Percentiles rank a stretch among this genome's conserved stretches.
Conservation (phyloP, 805 yeast species). For the Hanseniaspora lindneri region DNA sequence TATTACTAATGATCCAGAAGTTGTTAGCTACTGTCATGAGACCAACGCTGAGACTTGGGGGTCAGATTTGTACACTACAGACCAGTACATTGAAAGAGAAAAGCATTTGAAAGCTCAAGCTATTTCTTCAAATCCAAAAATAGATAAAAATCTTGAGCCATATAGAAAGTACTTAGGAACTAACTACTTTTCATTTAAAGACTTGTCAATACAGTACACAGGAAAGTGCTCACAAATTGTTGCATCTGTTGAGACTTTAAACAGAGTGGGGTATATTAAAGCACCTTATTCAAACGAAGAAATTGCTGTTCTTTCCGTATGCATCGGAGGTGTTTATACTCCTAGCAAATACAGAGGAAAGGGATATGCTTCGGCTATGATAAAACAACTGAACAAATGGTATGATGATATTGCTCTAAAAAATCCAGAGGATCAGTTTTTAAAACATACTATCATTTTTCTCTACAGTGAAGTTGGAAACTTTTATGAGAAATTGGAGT, state of each 20-base stretch:
- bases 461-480: conserved; percentile 67
- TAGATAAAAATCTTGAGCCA: not conserved
- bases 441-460: conserved; percentile 29
- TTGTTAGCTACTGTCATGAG: conserved; percentile 30
- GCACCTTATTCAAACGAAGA: conserved; percentile 24
- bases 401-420: conserved; percentile 25
- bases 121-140: not conserved
- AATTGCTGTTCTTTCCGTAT: conserved; percentile 28
- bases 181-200: conserved; percentile 30
- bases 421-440: conserved; percentile 19
- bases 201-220: conserved; percentile 20
- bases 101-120: conserved; percentile 16
- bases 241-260: conserved; percentile 33
- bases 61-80: conserved; percentile 24
- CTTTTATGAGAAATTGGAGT: conserved; percentile 56
- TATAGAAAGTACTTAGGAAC: conserved; percentile 26
- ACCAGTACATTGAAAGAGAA: conserved; percentile 33
- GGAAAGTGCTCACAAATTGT: conserved; percentile 30
- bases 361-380: conserved; percentile 45
- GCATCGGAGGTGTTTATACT: conserved; percentile 54
- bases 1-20: conserved; percentile 26
- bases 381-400: conserved; percentile 29
- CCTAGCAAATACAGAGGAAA: conserved; percentile 37
- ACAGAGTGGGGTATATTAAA: conserved; percentile 29
- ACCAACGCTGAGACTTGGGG: conserved; percentile 30